These are phyloP conservation scores for Erodium maritimum DNA, from an alignment of 345 rosid species.

Conservation along the genomic window DNA sequence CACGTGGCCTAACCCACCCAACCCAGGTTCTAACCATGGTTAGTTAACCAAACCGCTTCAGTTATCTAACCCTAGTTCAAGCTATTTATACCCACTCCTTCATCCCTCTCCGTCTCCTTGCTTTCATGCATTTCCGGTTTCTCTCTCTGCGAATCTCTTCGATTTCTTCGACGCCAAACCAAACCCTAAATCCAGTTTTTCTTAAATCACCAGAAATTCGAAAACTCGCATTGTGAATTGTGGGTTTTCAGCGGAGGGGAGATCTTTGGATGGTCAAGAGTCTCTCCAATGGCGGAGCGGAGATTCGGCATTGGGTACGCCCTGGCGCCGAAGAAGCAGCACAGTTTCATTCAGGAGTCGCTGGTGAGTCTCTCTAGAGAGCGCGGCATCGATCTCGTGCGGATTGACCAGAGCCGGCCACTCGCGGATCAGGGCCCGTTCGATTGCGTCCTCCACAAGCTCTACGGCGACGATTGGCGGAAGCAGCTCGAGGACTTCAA, in stretches of 20 bases:
- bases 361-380: conserved; percentile 21
- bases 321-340: conserved; percentile 34
- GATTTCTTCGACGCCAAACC: neutral
- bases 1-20: neutral
- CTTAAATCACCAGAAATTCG: no score
- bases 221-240: no score
- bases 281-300: conserved; percentile 24
- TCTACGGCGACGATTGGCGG: conserved; percentile 41
- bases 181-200: neutral
- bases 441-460: conserved; percentile 55
- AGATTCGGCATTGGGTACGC: conserved; percentile 46
- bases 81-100: neutral
- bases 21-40: neutral
- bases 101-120: neutral
- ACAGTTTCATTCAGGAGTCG: conserved; percentile 38
- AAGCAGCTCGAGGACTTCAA: conserved; percentile 25
- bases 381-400: conserved; percentile 39
- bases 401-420: conserved; percentile 25
- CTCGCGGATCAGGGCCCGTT: conserved; percentile 40
- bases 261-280: neutral
- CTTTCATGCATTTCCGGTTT: no score
- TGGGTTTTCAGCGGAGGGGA: no score
- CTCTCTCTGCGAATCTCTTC: neutral
- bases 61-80: neutral
- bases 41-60: neutral